Conservation (phyloP, 1,139 yeast genomes). For the Saccharomycopsis crataegensis region DNA sequence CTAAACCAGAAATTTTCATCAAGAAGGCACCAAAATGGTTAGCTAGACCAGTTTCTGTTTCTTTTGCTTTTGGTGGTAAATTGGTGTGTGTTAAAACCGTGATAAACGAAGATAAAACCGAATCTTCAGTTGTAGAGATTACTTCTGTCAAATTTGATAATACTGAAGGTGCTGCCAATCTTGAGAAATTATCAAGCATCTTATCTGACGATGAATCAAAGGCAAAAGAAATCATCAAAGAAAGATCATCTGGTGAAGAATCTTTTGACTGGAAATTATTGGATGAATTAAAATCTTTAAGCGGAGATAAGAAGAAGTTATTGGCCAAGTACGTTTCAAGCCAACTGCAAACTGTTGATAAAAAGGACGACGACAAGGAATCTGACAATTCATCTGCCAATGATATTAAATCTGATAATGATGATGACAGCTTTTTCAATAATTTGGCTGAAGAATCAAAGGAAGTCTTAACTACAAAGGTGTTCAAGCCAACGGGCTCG, state of each 20-base stretch:
- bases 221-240: not conserved
- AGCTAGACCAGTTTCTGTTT: constrained; percentile 62
- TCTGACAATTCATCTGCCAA: constrained; percentile 25
- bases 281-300: constrained; percentile 39
- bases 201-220: constrained; percentile 32
- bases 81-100: constrained; percentile 47
- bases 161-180: constrained; percentile 43
- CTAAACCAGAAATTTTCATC: constrained; percentile 53
- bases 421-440: constrained; percentile 19
- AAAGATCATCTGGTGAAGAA: not conserved
- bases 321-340: constrained; percentile 30
- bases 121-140: constrained; percentile 42
- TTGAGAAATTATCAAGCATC: constrained; percentile 46
- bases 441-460: constrained; percentile 18
- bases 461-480: constrained; percentile 22
- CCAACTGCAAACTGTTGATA: constrained; percentile 11
- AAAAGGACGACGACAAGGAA: constrained; percentile 23
- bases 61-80: constrained; percentile 94
- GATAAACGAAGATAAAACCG: constrained; percentile 22
- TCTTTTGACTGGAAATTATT: constrained; percentile 71
- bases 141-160: constrained; percentile 42
- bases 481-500: constrained; percentile 32
- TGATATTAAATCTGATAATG: constrained; percentile 21
- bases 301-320: constrained; percentile 40
- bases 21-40: constrained; percentile 91